Evolutionary conservation across 2,329 filamentous ascomycete genomes (phyloP).

Genomic region (Ophiostoma ips): DNA sequence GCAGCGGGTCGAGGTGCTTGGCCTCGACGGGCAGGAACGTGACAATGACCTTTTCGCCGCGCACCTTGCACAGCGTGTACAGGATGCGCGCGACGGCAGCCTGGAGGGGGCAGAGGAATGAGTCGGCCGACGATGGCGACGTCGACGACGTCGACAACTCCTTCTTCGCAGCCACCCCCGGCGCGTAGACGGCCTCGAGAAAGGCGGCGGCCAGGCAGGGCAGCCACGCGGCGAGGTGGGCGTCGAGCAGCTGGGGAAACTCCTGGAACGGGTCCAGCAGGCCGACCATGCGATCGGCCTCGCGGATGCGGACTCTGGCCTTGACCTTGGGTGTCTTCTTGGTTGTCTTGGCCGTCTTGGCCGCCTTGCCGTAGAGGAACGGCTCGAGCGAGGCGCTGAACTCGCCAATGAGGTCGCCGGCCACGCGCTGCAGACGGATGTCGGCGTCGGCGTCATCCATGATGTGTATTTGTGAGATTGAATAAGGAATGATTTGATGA

Average conservation of each 20-base stretch:
- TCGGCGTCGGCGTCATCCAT: slow-evolving; percentile 51
- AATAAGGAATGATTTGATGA: neutral
- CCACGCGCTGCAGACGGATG: slow-evolving; percentile 46
- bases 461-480: neutral
- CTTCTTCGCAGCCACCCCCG: neutral
- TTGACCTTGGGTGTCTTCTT: slow-evolving; percentile 10
- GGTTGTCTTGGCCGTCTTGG: neutral
- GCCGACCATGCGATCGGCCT: slow-evolving; percentile 17
- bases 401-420: slow-evolving; percentile 43
- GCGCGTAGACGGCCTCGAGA: slow-evolving; percentile 35
- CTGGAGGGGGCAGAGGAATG: slow-evolving; percentile 40
- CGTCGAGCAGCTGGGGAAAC: slow-evolving; percentile 83
- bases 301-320: slow-evolving; percentile 9
- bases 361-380: slow-evolving; percentile 26
- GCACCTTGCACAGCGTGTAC: slow-evolving; percentile 87
- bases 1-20: slow-evolving; percentile 65
- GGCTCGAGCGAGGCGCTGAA: slow-evolving; percentile 38
- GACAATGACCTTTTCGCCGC: slow-evolving; percentile 83
- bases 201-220: slow-evolving; percentile 64
- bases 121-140: slow-evolving; percentile 24
- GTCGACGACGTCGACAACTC: too few species aligned
- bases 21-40: slow-evolving; percentile 86
- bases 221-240: slow-evolving; percentile 62
- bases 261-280: slow-evolving; percentile 84
- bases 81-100: slow-evolving; percentile 65